Percentiles rank a stretch among this genome's conserved stretches.
phyloP scores from a whole-genome alignment of 2,329 filamentous ascomycete genomes.

The Botryotinia narcissicola region DNA sequence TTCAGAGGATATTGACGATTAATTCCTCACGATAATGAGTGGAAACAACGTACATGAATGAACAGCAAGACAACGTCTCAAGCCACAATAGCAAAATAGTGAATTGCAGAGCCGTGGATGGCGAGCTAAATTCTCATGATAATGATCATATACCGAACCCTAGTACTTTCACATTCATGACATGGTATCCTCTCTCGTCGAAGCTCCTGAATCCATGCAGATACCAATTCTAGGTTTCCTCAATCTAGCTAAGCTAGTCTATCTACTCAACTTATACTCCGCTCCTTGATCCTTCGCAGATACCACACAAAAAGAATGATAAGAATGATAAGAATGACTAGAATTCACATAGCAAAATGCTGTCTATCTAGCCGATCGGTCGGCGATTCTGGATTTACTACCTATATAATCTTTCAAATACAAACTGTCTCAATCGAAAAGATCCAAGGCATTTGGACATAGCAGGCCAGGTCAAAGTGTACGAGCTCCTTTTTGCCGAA shows the following conservation, averaged over 20 bases:
- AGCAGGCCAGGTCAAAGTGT: too few relatives aligned
- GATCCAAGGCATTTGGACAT: too few relatives aligned
- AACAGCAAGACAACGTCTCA: neutral
- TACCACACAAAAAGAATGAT: neutral
- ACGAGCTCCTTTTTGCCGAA: too few relatives aligned
- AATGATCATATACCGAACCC: neutral
- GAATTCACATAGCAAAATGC: neutral
- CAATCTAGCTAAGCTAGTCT: neutral
- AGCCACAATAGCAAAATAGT: neutral
- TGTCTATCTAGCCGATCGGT: neutral
- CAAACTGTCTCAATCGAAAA: too few relatives aligned
- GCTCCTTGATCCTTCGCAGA: rapidly evolving
- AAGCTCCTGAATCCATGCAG: neutral
- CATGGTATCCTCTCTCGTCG: neutral
- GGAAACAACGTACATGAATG: rapidly evolving
- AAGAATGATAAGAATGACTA: neutral
- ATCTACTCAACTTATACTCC: neutral
- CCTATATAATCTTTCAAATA: neutral
- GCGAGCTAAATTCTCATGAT: rapidly evolving
- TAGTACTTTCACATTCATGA: neutral
- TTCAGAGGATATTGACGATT: neutral
- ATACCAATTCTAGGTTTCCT: neutral
- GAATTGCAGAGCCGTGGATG: neutral
- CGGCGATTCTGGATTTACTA: neutral
- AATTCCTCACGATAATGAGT: neutral